Evolutionary conservation across 352 stramenopile genomes (phyloP), one percentile per base, ranked within the genome.

Genomic region (Phytophthora sp.): DNA sequence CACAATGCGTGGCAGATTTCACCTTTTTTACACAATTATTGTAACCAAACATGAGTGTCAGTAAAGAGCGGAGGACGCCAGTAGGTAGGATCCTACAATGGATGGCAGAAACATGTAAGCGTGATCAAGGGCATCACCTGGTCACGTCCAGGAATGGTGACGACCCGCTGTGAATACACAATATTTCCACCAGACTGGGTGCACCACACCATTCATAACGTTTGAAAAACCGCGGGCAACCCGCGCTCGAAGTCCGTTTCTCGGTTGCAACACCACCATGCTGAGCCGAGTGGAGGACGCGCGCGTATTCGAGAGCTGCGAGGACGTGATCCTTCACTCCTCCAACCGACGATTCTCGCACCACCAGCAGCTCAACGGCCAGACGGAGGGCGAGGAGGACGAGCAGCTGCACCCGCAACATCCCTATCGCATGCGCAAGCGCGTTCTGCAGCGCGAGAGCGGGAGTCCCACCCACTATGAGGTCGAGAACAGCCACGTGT

Each of bases 241-340:
- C 39, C 13, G 35, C 35, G 35, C 35, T 6, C 35, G 29, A 33
- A 18, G 46, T 12, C 20, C 53, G 53, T 61, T 57, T 21, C 16
- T 21, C 21, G 26, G 11, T 33, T 20, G 29, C 55, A 16, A 35
- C 31, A 21, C 39, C 46, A 46, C 27, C 38, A 86, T 91, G 83
- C 63, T 90, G 46, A 84, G 83, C 53, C 81, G 77, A 35, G 42
- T 86, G 16, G 65, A 86, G 50, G 81, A 89, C 54, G 69, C 70
- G 63, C 83, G 81, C 69, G 79, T 90, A 46, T 92, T 92, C 62
- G 68, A 70, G 23, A 80, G 73, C 57, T 92, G 81, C 0, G 63
- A 86, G 8, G 83, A 92, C 63, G 77, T 91, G 57, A 74, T 91
- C 5, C 56, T 81, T 13, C 27, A 7, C 13, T 27, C 45, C 18